phyloP scores from a whole-genome alignment of 164 flowering plant genomes.

The Berberis vulgaris region DNA sequence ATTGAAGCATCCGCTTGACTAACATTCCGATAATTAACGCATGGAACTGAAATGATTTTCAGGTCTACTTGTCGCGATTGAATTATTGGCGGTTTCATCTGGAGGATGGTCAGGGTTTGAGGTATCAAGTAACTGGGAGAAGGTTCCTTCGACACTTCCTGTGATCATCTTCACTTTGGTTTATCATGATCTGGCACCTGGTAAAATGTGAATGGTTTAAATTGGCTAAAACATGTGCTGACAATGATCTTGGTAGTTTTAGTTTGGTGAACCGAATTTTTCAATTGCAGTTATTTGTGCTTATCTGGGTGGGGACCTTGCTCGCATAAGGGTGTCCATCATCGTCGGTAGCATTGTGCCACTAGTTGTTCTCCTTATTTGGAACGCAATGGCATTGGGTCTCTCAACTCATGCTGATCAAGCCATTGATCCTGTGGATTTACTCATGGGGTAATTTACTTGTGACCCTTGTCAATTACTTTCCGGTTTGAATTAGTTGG shows the following conservation, averaged over 20 bases:
- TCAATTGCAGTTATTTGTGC: slow-evolving; percentile 57
- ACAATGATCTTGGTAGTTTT: not conserved
- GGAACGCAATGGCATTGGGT: slow-evolving; percentile 66
- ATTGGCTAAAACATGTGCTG: not conserved
- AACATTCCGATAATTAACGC: not conserved
- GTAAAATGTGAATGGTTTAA: slow-evolving; percentile 17
- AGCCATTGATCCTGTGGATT: slow-evolving; percentile 50
- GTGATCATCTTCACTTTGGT: slow-evolving; percentile 68
- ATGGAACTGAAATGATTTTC: slow-evolving; percentile 8
- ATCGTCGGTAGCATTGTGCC: slow-evolving; percentile 63
- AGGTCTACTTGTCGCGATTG: slow-evolving; percentile 57
- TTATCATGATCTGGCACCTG: slow-evolving; percentile 65
- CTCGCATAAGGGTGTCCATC: slow-evolving; percentile 45
- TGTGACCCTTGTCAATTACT: too few species aligned
- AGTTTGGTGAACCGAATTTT: not conserved
- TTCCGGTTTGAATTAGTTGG: too few species aligned
- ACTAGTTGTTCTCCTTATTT: slow-evolving; percentile 49
- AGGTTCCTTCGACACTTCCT: slow-evolving; percentile 54
- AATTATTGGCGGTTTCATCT: slow-evolving; percentile 32
- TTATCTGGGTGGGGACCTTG: slow-evolving; percentile 58
- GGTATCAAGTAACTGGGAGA: slow-evolving; percentile 43
- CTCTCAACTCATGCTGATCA: slow-evolving; percentile 34
- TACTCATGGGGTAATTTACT: slow-evolving; percentile 45
- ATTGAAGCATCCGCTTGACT: not conserved
- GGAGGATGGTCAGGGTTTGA: slow-evolving; percentile 65